phyloP scores from a whole-genome alignment of 305 asterid genomes.

The Rubia peregrina region DNA sequence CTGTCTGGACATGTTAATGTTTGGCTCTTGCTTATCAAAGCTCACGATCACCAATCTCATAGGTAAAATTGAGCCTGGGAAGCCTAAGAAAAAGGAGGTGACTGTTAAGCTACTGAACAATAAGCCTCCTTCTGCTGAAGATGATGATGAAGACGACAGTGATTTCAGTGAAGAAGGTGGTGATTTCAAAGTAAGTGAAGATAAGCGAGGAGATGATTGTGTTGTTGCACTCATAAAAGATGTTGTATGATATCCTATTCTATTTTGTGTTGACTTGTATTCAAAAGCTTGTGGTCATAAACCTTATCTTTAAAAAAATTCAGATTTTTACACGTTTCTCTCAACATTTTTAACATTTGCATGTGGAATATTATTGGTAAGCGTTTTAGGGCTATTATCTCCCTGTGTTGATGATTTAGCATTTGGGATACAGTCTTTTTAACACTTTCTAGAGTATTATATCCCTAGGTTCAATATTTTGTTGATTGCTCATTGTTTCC shows the following conservation, averaged over 20 bases:
- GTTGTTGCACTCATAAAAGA: not conserved
- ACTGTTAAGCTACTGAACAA: not conserved
- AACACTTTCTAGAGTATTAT: too few relatives aligned
- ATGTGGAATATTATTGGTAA: not conserved
- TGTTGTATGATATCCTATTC: not conserved
- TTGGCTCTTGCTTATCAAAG: not conserved
- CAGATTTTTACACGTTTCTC: not conserved
- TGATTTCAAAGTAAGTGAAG: conserved; percentile 1
- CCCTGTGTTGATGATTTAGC: not conserved
- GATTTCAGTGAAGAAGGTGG: conserved; percentile 12
- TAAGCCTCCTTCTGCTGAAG: conserved; percentile 24
- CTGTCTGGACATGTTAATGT: not conserved
- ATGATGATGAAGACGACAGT: conserved; percentile 25
- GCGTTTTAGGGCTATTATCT: not conserved
- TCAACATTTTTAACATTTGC: too few relatives aligned
- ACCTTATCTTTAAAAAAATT: too few relatives aligned
- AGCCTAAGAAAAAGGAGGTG: not conserved
- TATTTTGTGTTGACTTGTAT: too few relatives aligned
- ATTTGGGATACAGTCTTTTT: not conserved
- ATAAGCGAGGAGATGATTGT: not conserved
- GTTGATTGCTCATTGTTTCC: not conserved
- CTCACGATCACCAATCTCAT: not conserved
- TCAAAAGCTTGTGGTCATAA: too few relatives aligned
- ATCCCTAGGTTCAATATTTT: too few relatives aligned
- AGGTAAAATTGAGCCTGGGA: conserved; percentile 25